Percentiles rank a stretch among this genome's conserved stretches.
Evolutionary conservation across 331 rosid species (phyloP).

Genomic region (Spiraea crenata): DNA sequence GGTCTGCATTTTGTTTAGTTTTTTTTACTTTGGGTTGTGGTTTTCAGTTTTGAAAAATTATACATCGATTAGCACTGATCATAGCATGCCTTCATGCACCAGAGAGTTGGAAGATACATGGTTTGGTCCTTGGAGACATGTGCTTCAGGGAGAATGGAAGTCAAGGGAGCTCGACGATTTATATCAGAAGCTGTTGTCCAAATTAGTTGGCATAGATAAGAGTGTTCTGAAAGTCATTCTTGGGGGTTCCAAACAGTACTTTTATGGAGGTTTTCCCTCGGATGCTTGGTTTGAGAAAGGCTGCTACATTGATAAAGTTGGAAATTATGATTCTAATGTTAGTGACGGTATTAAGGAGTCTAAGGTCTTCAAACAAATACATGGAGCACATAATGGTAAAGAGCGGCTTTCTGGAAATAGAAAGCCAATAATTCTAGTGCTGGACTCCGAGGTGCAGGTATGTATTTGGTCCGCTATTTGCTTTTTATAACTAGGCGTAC

Average conservation of each 20-base stretch:
- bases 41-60: conserved; percentile 19
- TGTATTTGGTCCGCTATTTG: no score
- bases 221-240: conserved; percentile 66
- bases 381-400: no score
- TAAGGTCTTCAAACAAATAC: conserved; percentile 6
- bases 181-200: conserved; percentile 49
- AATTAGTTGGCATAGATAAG: conserved; percentile 69
- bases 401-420: no score
- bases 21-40: not conserved
- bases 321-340: conserved; percentile 39
- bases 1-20: conserved; percentile 10
- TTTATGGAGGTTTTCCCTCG: conserved; percentile 44
- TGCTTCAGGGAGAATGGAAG: conserved; percentile 76
- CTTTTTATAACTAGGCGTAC: no score
- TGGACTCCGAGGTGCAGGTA: no score
- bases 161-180: conserved; percentile 48
- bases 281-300: conserved; percentile 51
- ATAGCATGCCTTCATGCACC: conserved; percentile 25
- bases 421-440: no score
- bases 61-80: conserved; percentile 10
- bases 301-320: conserved; percentile 54
- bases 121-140: conserved; percentile 83
- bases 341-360: conserved; percentile 34
- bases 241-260: conserved; percentile 52
- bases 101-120: conserved; percentile 80